Evolutionary conservation across 306 rosid genomes (phyloP), one percentile per base, ranked within the genome.

Genomic region (Erythrophleum fordii): DNA sequence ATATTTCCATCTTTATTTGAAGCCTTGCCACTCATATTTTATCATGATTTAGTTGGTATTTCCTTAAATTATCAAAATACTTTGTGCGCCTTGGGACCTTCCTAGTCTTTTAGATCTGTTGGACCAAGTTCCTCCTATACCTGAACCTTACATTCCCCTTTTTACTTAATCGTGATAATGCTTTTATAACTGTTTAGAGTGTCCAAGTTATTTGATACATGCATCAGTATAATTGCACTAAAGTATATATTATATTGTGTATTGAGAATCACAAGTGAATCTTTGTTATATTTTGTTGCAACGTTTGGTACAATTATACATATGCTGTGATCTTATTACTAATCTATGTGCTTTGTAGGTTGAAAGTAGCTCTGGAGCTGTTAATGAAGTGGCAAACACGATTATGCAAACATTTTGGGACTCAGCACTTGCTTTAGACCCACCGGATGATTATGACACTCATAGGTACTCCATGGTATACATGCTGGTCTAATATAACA

Each of bases 331-430:
- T 77, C 20, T 70, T 52, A 52, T 73, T 73, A 72, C 70, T 73
- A 4, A 17, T 31, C 39, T 74, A 11, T 75, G 69, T 72, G 37
- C 81, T 60, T 77, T 66, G 55, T 80, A 95, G 99, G 96, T 89
- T 76, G 99, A 95, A 56, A 92, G 75, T 87, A 84, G 93, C 81
- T 86, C 97, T 20, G 98, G 91, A 48, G 45, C 89, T 70, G 93
- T 79, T 53, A 89, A 84, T 87, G 98, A 90, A 77, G 72, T 91
- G 82, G 88, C 97, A 84, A 88, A 82, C 89, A 89, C 97, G 78
- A 87, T 93, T 87, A 91, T 95, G 98, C 97, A 95, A 86, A 93
- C 91, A 65, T 95, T 95, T 85, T 95, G 99, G 99, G 98, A 95
- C 86, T 95, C 99, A 0, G 96, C 99, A 52, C 92, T 93, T 75